These are phyloP conservation scores for Candida xiaguanensis DNA, from an alignment of 805 yeast genomes.

Conservation along the genomic window DNA sequence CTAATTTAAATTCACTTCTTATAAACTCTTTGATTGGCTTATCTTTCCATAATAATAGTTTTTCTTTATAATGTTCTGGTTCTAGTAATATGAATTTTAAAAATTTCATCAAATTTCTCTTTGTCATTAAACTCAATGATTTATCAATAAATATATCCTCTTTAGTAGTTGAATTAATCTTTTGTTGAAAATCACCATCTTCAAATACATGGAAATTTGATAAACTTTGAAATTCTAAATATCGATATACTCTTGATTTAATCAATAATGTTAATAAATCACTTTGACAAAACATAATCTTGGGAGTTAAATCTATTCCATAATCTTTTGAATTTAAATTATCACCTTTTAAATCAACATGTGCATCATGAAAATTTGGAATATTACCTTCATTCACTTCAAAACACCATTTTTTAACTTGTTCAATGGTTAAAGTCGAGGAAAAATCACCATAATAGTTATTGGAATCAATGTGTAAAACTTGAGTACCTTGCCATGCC, in stretches of 20 bases:
- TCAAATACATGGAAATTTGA: constrained; percentile 92
- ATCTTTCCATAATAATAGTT: constrained; percentile 55
- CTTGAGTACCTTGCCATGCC: constrained; percentile 98
- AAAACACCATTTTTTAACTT: constrained; percentile 77
- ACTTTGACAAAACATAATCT: constrained; percentile 84
- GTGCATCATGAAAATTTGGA: constrained; percentile 62
- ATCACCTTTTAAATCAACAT: constrained; percentile 68
- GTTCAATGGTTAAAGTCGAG: constrained; percentile 84
- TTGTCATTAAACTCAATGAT: constrained; percentile 65
- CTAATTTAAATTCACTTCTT: constrained; percentile 62
- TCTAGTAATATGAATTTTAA: constrained; percentile 73
- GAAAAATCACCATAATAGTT: constrained; percentile 84
- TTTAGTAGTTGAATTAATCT: constrained; percentile 67
- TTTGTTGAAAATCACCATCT: constrained; percentile 78
- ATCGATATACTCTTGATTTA: constrained; percentile 83
- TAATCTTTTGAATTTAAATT: constrained; percentile 65
- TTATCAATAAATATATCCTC: constrained; percentile 94
- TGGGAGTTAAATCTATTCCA: constrained; percentile 85
- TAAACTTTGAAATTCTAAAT: constrained; percentile 87
- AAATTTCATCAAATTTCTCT: constrained; percentile 85
- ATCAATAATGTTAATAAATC: constrained; percentile 76
- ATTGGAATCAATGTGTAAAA: constrained; percentile 83
- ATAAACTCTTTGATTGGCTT: constrained; percentile 60
- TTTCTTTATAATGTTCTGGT: constrained; percentile 46
- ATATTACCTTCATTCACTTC: constrained; percentile 52